Conservation (phyloP, 805 yeast genomes). For the Myxozyma neotropica region DNA sequence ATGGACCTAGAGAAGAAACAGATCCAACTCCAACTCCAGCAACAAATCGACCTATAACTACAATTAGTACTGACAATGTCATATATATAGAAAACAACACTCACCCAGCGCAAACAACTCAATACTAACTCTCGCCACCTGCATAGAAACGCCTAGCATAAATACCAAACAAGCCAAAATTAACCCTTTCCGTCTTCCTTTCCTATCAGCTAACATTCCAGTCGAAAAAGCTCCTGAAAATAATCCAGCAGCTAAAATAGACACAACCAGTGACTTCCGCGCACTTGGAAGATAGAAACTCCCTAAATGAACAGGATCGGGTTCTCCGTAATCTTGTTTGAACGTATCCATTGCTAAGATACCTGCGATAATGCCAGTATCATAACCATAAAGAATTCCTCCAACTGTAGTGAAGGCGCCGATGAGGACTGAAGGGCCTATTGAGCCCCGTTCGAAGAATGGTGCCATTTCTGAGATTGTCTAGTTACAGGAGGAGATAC, state of each 20-base stretch:
- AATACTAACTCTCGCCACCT: slow-evolving; percentile 73
- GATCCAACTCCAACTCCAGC: slow-evolving; percentile 80
- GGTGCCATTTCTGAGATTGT: too few species aligned
- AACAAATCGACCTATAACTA: slow-evolving; percentile 50
- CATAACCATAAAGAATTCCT: slow-evolving; percentile 87
- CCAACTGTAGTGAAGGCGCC: slow-evolving; percentile 88
- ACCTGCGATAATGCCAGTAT: slow-evolving; percentile 83
- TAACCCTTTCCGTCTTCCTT: slow-evolving; percentile 24
- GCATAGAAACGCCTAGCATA: slow-evolving; percentile 80
- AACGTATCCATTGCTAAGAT: slow-evolving; percentile 62
- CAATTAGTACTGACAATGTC: neutral
- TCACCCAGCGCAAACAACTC: slow-evolving; percentile 72
- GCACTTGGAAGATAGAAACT: slow-evolving; percentile 16
- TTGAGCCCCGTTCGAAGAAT: slow-evolving; percentile 17
- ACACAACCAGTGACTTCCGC: slow-evolving; percentile 22
- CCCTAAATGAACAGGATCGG: slow-evolving; percentile 7
- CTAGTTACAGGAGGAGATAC: too few species aligned
- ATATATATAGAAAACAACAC: neutral
- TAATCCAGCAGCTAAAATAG: slow-evolving; percentile 22
- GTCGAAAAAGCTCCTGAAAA: slow-evolving; percentile 28
- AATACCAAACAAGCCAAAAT: slow-evolving; percentile 72
- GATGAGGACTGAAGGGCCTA: slow-evolving; percentile 57
- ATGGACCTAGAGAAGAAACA: slow-evolving; percentile 72
- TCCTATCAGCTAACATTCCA: slow-evolving; percentile 17
- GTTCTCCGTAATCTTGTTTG: slow-evolving; percentile 22